Conservation (phyloP, 345 rosid genomes). For the Brassica napus region Da-Ae NC_063445.1:1861001-1861500, state of each 20-base stretch:
- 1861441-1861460: slow-evolving; percentile 81
- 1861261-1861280: slow-evolving; percentile 84
- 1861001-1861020: slow-evolving; percentile 98
- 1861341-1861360: slow-evolving; percentile 6
- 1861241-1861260: slow-evolving; percentile 68
- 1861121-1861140: slow-evolving; percentile 68
- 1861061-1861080: slow-evolving; percentile 79
- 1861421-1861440: slow-evolving; percentile 99
- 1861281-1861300: slow-evolving; percentile 93
- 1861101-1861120: slow-evolving; percentile 80
- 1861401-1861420: slow-evolving; percentile 87
- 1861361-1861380: no score
- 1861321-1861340: not conserved
- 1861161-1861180: no score
- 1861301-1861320: slow-evolving; percentile 82
- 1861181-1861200: slow-evolving; percentile 24
- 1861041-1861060: slow-evolving; percentile 98
- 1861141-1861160: slow-evolving; percentile 23
- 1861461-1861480: slow-evolving; percentile 72
- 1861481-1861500: slow-evolving; percentile 72
- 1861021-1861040: slow-evolving; percentile 82
- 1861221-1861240: slow-evolving; percentile 76
- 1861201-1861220: slow-evolving; percentile 91
- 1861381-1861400: slow-evolving; percentile 62
- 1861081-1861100: slow-evolving; percentile 76